Base-by-base conservation (phyloP, 2,329 filamentous ascomycete species). In the Nannizziopsis barbatae region DNA sequence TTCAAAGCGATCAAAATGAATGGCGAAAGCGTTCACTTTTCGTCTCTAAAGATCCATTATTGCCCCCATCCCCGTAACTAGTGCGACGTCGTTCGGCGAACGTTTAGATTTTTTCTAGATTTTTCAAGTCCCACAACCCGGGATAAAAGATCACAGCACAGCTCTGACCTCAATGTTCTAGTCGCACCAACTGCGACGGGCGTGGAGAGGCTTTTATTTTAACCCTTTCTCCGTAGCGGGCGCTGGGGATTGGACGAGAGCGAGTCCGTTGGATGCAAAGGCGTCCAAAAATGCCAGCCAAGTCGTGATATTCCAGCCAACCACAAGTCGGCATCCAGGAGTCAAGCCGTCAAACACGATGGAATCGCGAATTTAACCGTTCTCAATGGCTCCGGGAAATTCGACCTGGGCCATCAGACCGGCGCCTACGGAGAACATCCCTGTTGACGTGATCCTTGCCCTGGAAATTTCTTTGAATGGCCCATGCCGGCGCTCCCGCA, bases 1-100 rank as follows among this genome's bases (percentile, higher is more conserved):
- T 27, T 27, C n/a, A n/a, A 7, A 27, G 4, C 7, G 22, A 27
- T 27, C 22, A 27, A 27, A n/a, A n/a, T n/a, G 31, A 33, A 36
- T n/a, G 3, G 10, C 33, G 10, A 36, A 36, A 15, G 22, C 22
- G 22, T 27, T 27, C 4, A 27, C n/a, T 36, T n/a, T 12, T 36
- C 12, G 33, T 15, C 12, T 36, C 33, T 5, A 12, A 36, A 36
- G 3, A 36, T 15, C 33, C 12, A 36, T 27, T 27, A 27, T 12
- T 6, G 7, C 11, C 22, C 20, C 15, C 6, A 5, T 31, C 15
- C n/a, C 12, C 30, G 20, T 39, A 41, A 47, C 27, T 33, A 30
- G 45, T 47, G 38, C 39, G 36, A 46, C 44, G 15, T 42, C 39
- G 38, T 47, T 47, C 45, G 45, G 37, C 45, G 45, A 47, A 47